A percentile compares a stretch with the other conserved stretches of the same genome.
These are phyloP conservation scores for Erysimum cheiri DNA, from an alignment of 441 rosid genomes.

Conservation along the genomic window DNA sequence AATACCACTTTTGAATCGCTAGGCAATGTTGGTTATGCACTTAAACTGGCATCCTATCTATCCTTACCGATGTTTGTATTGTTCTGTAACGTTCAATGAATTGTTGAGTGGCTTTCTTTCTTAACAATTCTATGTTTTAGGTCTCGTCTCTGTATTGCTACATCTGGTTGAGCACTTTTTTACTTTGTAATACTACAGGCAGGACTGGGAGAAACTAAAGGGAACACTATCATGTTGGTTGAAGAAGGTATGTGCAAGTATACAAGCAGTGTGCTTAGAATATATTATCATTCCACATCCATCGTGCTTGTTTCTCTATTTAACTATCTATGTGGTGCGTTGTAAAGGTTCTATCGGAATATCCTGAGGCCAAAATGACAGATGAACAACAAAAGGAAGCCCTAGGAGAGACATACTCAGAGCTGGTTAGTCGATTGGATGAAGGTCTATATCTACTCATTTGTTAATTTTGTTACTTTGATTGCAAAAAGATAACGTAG, in stretches of 20 bases:
- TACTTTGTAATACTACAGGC: slow-evolving; percentile 57
- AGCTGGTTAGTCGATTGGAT: slow-evolving; percentile 68
- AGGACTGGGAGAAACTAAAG: slow-evolving; percentile 84
- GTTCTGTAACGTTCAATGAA: slow-evolving; percentile 8
- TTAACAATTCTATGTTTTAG: slow-evolving; percentile 10
- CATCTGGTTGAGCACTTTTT: background rate
- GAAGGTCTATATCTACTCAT: slow-evolving; percentile 59
- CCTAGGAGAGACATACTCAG: slow-evolving; percentile 68
- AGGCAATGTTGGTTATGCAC: background rate
- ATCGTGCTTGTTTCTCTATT: slow-evolving; percentile 24
- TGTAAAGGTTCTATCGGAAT: slow-evolving; percentile 76
- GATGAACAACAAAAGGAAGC: slow-evolving; percentile 65
- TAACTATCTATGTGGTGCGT: slow-evolving; percentile 39
- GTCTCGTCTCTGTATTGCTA: slow-evolving; percentile 15
- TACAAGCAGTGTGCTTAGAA: slow-evolving; percentile 44
- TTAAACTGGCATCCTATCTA: slow-evolving; percentile 3
- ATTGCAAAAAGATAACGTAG: background rate
- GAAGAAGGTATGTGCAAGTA: slow-evolving; percentile 97
- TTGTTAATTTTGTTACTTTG: slow-evolving; percentile 10
- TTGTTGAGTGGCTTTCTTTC: slow-evolving; percentile 5
- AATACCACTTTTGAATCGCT: slow-evolving; percentile 21
- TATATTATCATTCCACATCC: slow-evolving; percentile 16
- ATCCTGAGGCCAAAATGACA: slow-evolving; percentile 79
- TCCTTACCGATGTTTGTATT: background rate
- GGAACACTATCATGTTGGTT: slow-evolving; percentile 72